These are phyloP conservation scores for Haberlea rhodopensis DNA, from an alignment of 257 asterid genomes.

Conservation along the genomic window DNA sequence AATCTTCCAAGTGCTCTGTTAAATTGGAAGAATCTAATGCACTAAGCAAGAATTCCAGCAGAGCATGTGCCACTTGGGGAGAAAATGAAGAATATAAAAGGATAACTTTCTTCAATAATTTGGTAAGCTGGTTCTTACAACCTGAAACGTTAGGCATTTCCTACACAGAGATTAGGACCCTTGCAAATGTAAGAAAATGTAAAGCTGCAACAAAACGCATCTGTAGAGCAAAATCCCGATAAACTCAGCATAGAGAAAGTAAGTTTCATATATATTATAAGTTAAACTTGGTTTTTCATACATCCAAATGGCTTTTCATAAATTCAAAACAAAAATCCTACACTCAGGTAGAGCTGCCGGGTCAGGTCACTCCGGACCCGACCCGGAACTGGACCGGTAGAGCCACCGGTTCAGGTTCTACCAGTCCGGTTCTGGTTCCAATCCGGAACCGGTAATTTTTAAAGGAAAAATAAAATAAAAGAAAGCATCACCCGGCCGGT, in stretches of 20 bases:
- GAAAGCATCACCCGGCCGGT: too few relatives aligned
- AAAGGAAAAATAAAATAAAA: too few relatives aligned
- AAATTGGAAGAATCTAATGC: conserved; percentile 30
- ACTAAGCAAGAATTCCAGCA: conserved; percentile 42
- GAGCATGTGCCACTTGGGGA: conserved; percentile 39
- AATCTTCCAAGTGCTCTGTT: conserved; percentile 19
- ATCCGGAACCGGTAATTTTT: too few relatives aligned
- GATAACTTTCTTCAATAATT: conserved; percentile 34
- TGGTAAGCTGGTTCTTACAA: conserved; percentile 37
- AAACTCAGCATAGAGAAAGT: background rate
- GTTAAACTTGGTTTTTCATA: background rate
- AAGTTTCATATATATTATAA: too few relatives aligned
- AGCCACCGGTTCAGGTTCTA: too few relatives aligned
- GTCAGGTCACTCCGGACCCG: too few relatives aligned
- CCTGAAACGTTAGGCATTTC: conserved; percentile 29
- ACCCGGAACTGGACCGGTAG: too few relatives aligned
- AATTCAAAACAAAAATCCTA: background rate
- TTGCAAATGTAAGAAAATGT: background rate
- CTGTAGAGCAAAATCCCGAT: background rate
- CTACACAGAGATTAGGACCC: background rate
- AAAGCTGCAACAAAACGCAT: background rate
- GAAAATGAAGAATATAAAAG: conserved; percentile 42
- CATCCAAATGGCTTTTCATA: background rate
- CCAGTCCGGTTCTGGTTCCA: too few relatives aligned
- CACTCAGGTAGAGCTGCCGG: too few relatives aligned